Conservation (phyloP, 306 rosid species). For the Castanopsis chinensis region DNA sequence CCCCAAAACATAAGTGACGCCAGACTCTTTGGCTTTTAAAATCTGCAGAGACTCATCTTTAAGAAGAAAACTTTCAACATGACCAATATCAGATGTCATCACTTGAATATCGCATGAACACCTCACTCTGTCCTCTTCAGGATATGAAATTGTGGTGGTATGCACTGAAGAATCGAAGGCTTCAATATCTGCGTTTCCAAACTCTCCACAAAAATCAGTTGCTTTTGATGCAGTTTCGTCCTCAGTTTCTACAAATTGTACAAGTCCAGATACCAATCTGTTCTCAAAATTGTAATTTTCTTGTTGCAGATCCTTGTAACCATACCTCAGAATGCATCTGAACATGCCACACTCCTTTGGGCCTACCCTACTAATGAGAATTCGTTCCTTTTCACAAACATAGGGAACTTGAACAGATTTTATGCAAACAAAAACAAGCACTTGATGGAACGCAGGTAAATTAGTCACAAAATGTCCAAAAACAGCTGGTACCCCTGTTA, state of each 20-base stretch:
- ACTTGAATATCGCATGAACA: constrained; percentile 26
- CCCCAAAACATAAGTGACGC: constrained; percentile 69
- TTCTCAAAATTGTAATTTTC: constrained; percentile 67
- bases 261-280: constrained; percentile 43
- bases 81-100: constrained; percentile 2
- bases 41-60: constrained; percentile 55
- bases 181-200: constrained; percentile 26
- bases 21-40: constrained; percentile 70
- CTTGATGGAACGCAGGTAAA: constrained; percentile 68
- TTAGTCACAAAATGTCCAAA: constrained; percentile 71
- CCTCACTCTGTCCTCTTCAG: constrained; percentile 22
- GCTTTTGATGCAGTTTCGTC: constrained; percentile 28
- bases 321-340: constrained; percentile 71
- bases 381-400: constrained; percentile 44
- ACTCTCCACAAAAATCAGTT: constrained; percentile 22
- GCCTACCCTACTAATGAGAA: constrained; percentile 59
- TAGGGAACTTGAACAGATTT: constrained; percentile 60
- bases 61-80: constrained; percentile 14
- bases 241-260: constrained; percentile 62
- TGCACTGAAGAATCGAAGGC: constrained; percentile 24
- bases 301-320: constrained; percentile 71
- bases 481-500: constrained; percentile 50
- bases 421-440: constrained; percentile 58
- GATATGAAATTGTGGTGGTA: constrained; percentile 6
- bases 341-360: constrained; percentile 66